Percentiles rank a stretch among this genome's conserved stretches.
These are phyloP conservation scores for Gardenia jasminoides DNA, from an alignment of 257 asterid genomes.

Conservation along the genomic window DNA sequence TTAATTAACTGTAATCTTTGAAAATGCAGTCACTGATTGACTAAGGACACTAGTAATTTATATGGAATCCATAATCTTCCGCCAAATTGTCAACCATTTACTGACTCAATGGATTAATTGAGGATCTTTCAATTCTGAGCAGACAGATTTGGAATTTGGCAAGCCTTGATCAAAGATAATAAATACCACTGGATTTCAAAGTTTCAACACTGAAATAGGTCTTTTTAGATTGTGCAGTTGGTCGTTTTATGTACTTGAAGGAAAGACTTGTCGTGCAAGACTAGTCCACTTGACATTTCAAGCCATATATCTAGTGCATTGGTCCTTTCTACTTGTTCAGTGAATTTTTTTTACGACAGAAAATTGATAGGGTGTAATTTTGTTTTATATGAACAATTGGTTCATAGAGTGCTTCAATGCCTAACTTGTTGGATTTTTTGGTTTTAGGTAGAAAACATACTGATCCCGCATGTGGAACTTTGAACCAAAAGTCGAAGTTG, in stretches of 20 bases:
- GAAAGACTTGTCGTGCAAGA: neutral
- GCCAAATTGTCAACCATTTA: neutral
- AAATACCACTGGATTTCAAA: neutral
- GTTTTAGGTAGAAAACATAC: no score
- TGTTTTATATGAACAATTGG: no score
- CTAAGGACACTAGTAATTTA: neutral
- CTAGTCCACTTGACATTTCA: neutral
- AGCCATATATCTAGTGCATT: neutral
- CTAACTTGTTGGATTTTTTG: no score
- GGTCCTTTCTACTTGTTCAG: no score
- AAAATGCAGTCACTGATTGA: neutral
- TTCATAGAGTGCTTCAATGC: no score
- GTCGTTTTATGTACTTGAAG: neutral
- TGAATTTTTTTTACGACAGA: no score
- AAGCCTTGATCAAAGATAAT: neutral
- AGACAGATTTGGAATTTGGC: neutral
- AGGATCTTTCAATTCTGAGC: neutral
- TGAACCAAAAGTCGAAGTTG: no score
- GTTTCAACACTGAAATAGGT: neutral
- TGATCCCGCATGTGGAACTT: no score
- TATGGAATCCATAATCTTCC: neutral
- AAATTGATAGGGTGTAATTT: no score
- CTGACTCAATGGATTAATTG: neutral
- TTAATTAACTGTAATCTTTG: neutral
- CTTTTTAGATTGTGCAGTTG: neutral